Conservation (phyloP, 129 eudicot genomes). For the Sambucus nigra region DNA sequence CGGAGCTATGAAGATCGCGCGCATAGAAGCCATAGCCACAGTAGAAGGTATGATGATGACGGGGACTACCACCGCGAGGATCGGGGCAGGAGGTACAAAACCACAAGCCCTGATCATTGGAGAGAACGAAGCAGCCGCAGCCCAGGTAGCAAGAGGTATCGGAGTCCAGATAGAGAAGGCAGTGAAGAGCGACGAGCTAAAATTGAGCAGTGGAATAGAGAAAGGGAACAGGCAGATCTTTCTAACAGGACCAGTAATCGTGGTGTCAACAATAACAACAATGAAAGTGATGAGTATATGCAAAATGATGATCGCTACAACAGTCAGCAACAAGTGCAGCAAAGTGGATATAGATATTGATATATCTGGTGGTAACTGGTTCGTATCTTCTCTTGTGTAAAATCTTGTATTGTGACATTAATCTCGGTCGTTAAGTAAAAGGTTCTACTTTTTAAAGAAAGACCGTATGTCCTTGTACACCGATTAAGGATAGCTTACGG, state of each 20-base stretch:
- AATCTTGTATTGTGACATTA: not conserved
- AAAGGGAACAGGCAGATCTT: slow-evolving; percentile 59
- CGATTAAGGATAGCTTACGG: slow-evolving; percentile 37
- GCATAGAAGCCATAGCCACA: slow-evolving; percentile 47
- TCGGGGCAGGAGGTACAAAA: slow-evolving; percentile 61
- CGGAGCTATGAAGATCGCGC: slow-evolving; percentile 77
- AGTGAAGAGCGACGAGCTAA: slow-evolving; percentile 92
- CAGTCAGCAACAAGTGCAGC: slow-evolving; percentile 16
- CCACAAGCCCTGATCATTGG: slow-evolving; percentile 60
- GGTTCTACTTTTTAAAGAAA: not conserved
- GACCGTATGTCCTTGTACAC: slow-evolving; percentile 8
- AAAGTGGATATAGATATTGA: slow-evolving; percentile 39
- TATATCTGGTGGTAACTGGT: slow-evolving; percentile 30
- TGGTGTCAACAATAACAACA: not conserved
- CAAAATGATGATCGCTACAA: slow-evolving; percentile 27
- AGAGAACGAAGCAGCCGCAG: slow-evolving; percentile 56
- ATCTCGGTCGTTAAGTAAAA: not conserved
- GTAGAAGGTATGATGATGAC: slow-evolving; percentile 80
- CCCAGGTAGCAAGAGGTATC: slow-evolving; percentile 48
- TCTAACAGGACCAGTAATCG: slow-evolving; percentile 13
- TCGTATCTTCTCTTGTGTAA: slow-evolving; percentile 20
- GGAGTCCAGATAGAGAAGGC: slow-evolving; percentile 74
- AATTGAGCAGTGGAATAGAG: slow-evolving; percentile 85
- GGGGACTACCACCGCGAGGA: slow-evolving; percentile 55
- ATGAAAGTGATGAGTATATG: slow-evolving; percentile 7